Evolutionary conservation across 495 filamentous ascomycete species (phyloP).

Genomic region (Penicillium lividum): DNA sequence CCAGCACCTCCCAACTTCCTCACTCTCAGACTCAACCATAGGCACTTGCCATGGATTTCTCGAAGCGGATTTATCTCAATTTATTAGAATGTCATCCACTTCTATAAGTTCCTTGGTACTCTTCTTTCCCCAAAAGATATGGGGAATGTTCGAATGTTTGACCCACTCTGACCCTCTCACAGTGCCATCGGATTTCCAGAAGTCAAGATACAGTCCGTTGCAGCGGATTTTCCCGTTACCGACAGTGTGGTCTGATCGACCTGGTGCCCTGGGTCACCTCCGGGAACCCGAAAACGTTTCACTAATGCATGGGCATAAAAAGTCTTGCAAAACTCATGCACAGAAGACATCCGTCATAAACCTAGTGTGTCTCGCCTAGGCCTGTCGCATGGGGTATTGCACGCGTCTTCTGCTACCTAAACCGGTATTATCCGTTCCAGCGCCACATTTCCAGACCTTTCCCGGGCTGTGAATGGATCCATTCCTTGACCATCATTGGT

Average conservation of each 20-base stretch:
- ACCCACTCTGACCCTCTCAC: conserved; percentile 1
- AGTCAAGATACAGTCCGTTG: conserved; percentile 21
- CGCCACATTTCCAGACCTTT: conserved; percentile 3
- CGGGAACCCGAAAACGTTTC: conserved; percentile 7
- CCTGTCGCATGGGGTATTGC: background rate
- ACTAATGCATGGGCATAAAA: background rate
- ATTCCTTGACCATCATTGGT: conserved; percentile 13
- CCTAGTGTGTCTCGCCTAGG: background rate
- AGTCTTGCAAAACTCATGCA: background rate
- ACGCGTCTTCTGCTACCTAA: conserved; percentile 4
- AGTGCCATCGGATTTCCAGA: conserved; percentile 4
- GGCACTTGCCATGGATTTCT: too few relatives aligned
- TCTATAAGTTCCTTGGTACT: background rate
- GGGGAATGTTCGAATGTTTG: background rate
- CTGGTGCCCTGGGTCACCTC: conserved; percentile 21
- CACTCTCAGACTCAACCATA: background rate
- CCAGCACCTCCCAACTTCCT: background rate
- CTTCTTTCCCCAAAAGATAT: background rate
- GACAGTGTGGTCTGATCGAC: conserved; percentile 27
- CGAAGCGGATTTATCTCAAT: background rate
- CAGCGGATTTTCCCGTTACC: conserved; percentile 23
- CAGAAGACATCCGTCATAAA: background rate
- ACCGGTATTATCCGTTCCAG: background rate
- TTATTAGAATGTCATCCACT: background rate
- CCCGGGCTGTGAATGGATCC: conserved; percentile 1